These are phyloP conservation scores for Blastocystis hominis DNA, from an alignment of 352 stramenopile species.

Conservation along the genomic window DNA sequence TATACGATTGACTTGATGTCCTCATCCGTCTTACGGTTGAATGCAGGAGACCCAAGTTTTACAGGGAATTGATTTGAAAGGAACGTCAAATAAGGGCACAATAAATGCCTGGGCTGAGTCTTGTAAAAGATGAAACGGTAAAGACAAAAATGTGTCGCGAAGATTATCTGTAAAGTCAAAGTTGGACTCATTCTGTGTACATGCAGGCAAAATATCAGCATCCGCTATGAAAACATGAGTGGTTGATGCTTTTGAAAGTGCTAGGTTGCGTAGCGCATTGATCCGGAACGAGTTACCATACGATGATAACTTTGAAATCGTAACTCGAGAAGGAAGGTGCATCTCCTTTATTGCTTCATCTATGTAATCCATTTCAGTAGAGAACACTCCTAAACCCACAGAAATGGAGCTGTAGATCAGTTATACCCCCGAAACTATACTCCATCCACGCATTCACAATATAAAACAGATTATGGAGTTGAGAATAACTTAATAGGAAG, in stretches of 20 bases:
- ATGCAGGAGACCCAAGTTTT: not conserved
- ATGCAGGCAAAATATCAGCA: constrained; percentile 37
- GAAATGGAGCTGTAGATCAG: not conserved
- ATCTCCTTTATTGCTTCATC: not conserved
- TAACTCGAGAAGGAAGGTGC: constrained; percentile 6
- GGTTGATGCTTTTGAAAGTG: constrained; percentile 9
- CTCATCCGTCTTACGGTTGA: not conserved
- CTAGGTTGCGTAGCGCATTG: constrained; percentile 17
- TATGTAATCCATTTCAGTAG: not conserved
- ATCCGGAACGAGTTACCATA: not conserved
- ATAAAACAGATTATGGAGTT: constrained; percentile 16
- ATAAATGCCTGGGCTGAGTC: not conserved
- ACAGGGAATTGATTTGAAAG: not conserved
- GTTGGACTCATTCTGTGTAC: not conserved
- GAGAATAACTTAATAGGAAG: not conserved
- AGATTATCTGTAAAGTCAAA: not conserved
- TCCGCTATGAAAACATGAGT: not conserved
- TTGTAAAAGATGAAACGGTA: not conserved
- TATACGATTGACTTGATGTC: not conserved
- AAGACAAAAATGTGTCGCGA: not conserved
- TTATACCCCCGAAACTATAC: not conserved
- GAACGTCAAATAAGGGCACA: not conserved
- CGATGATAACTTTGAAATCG: not conserved
- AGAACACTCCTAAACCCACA: not conserved
- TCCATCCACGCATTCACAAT: not conserved